phyloP scores from a whole-genome alignment of 371 early-diverging fungal species.

The Lichtheimia ramosa region DNA sequence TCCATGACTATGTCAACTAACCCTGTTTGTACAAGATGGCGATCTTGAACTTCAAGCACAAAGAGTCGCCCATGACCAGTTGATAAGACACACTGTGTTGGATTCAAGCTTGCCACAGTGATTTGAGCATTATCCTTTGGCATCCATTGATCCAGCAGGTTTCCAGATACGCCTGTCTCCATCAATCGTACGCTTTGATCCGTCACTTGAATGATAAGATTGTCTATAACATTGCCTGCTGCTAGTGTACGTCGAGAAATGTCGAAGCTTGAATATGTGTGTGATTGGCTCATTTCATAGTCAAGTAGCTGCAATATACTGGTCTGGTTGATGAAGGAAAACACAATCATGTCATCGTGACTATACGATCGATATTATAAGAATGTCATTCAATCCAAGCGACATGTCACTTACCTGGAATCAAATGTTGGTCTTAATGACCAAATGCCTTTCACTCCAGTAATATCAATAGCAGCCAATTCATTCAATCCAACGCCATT shows the following conservation, averaged over 20 bases:
- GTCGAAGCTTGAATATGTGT: constrained; percentile 31
- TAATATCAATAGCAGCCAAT: constrained; percentile 63
- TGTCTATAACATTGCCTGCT: constrained; percentile 30
- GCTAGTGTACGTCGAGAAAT: constrained; percentile 38
- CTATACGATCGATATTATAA: constrained; percentile 12
- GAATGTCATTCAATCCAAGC: neutral
- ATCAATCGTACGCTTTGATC: constrained; percentile 39
- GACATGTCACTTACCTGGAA: constrained; percentile 8
- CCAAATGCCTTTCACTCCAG: constrained; percentile 78
- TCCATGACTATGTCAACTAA: constrained; percentile 17
- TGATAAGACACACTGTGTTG: constrained; percentile 67
- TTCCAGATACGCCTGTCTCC: constrained; percentile 22
- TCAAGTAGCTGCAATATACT: constrained; percentile 31
- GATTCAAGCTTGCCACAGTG: constrained; percentile 63
- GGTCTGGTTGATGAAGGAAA: constrained; percentile 61
- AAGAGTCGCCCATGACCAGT: constrained; percentile 58
- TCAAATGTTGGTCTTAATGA: constrained; percentile 52
- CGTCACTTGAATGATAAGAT: constrained; percentile 42
- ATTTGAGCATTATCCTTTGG: constrained; percentile 49
- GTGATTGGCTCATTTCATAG: constrained; percentile 31
- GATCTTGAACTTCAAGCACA: constrained; percentile 55
- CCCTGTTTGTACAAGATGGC: constrained; percentile 46
- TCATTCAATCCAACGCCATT: constrained; percentile 90
- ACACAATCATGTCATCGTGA: constrained; percentile 50
- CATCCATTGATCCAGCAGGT: constrained; percentile 55